Evolutionary conservation across 805 yeast species (phyloP).

Genomic region (Kodamaea sagamina): DNA sequence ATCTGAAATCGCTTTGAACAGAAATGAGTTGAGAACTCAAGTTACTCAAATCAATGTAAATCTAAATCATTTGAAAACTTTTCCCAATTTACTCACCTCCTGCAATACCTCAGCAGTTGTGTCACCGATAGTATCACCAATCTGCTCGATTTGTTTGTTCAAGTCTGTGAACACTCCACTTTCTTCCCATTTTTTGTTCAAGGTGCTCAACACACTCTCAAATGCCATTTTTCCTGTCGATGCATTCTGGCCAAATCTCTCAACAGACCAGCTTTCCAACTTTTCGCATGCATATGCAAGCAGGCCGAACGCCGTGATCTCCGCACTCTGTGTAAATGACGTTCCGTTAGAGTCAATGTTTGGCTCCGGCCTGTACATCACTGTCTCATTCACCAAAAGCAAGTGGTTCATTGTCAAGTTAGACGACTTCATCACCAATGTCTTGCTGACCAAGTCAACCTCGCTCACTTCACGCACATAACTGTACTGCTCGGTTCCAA

Average conservation of each 20-base stretch:
- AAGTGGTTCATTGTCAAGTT: slow-evolving; percentile 80
- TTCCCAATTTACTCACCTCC: slow-evolving; percentile 22
- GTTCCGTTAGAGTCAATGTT: slow-evolving; percentile 54
- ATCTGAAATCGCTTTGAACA: no score
- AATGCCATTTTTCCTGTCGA: slow-evolving; percentile 79
- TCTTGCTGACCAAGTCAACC: slow-evolving; percentile 65
- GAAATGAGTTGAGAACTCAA: no score
- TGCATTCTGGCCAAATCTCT: slow-evolving; percentile 88
- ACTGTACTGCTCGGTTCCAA: slow-evolving; percentile 72
- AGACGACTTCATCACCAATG: slow-evolving; percentile 78
- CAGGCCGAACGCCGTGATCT: slow-evolving; percentile 80
- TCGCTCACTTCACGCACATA: slow-evolving; percentile 88
- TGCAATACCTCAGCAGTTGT: slow-evolving; percentile 15
- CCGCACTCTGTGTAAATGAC: slow-evolving; percentile 76
- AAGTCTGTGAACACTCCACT: slow-evolving; percentile 34
- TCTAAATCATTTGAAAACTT: slow-evolving; percentile 12
- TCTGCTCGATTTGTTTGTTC: slow-evolving; percentile 30
- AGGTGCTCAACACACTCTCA: slow-evolving; percentile 67
- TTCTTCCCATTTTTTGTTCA: slow-evolving; percentile 48
- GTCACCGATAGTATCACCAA: slow-evolving; percentile 25
- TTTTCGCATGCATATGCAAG: slow-evolving; percentile 71
- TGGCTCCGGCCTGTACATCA: slow-evolving; percentile 73
- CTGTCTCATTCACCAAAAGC: slow-evolving; percentile 82
- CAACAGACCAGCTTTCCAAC: slow-evolving; percentile 90
- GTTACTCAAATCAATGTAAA: no score